Evolutionary conservation across 1,284 basidiomycete genomes (phyloP), one percentile per base, ranked within the genome.

Genomic region (Ceratobasidium sp.): DNA sequence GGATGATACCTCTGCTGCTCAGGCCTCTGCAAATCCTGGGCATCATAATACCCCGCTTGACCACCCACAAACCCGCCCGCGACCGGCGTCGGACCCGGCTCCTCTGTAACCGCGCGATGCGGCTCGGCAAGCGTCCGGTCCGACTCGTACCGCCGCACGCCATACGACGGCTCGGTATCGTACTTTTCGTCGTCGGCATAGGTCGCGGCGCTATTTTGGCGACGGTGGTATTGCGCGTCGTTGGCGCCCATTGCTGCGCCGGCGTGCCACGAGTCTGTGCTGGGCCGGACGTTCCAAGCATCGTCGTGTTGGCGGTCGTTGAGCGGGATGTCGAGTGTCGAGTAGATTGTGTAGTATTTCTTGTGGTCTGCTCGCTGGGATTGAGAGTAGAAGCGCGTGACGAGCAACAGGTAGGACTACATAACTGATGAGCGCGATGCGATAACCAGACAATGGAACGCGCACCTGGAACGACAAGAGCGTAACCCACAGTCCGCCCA

Each of bases 401-500:
- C 87, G 78, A 92, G 82, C 80, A 88, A 89, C 69, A 95, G 86
- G 83, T 95, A 95, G 37, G 86, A 79, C 93, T 95, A 37, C 6
- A 32, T 32, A 29, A 74, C 54, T 11, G 49, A n/a, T n/a, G 9
- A n/a, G 40, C 34, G 22, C n/a, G 34, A 15, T 37, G n/a, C 59
- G 51, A 19, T 8, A 64, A 54, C 37, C 40, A n/a, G 1, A 52
- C 29, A 25, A 34, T 57, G n/a, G 17, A 37, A 29, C 34, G 81
- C 87, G 80, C 82, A 92, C 91, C 84, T 97, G 94, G 70, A 93
- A 86, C 73, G 93, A 85, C 29, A 89, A 89, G 40, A 97, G 86
- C 13, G 96, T 82, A 6, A 92, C 83, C 93, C 95, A 97, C 22
- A 96, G 85, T 3, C 89, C 93, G 25, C 88, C 92, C 95, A 97